Evolutionary conservation across 176 grass and related monocot species (phyloP), one percentile per base, ranked within the genome.

Genomic region (Oryza longistaminata): DNA sequence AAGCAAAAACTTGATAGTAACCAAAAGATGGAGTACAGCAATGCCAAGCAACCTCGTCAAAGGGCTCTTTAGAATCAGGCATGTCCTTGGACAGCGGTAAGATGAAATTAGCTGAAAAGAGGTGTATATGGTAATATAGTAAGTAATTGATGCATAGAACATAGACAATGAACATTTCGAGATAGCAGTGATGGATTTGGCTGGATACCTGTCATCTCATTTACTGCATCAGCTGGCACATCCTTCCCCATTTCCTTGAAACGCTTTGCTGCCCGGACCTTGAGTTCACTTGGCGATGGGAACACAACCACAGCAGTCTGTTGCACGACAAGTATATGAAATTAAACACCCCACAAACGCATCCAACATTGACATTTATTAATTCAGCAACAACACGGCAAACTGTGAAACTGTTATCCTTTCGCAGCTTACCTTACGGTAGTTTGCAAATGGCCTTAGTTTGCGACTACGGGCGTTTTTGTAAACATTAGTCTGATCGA

Each of bases 401-500:
- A 43, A 43, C 42, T 11, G 42, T 43, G 21, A 16, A 4, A 52
- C 14, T 8, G 70, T 33, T 39, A 7, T 26, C 27, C 9, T 46
- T 77, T 27, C n/a, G 74, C 25, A 73, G 19, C 74, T 73, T 90
- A 90, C 90, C 71, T 92, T 94, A 13, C 11, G 65, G 78, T 92
- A 92, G 64, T 90, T 85, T 43, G 78, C 10, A 83, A 94, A 94
- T 52, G 89, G 50, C 52, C 67, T 94, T 64, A 94, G 61, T 68
- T 92, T 94, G 67, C 87, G 85, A n/a, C 82, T 92, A 21, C 89
- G 87, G 8, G 92, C 85, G 45, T 29, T 83, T 52, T 45, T 94
- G 78, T 88, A 94, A 71, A 94, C 89, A 83, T 94, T 94, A 75
- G 92, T 92, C 74, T 94, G 92, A 82, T 94, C 87, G 3, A 94